Evolutionary conservation across 176 grass and related monocot species (phyloP).

Genomic region (Chrysopogon serrulatus): DNA sequence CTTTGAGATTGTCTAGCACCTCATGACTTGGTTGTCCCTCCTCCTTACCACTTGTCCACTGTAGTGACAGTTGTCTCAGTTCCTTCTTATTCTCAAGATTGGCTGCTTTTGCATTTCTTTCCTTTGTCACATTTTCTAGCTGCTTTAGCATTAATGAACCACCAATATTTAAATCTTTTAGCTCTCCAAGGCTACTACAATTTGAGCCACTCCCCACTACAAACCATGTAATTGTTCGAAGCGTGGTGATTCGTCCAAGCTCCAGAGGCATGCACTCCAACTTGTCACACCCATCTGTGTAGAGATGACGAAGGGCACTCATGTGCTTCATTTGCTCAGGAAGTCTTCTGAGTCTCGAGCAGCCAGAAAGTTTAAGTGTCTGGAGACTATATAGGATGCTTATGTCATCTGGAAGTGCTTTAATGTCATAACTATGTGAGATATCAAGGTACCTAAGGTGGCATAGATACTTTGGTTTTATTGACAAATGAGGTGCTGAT

Average conservation of each 20-base stretch:
- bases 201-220: background rate
- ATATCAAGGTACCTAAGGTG: conserved; percentile 19
- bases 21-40: background rate
- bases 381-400: background rate
- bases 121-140: background rate
- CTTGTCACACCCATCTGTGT: background rate
- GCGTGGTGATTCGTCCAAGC: background rate
- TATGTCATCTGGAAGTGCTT: background rate
- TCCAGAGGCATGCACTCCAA: background rate
- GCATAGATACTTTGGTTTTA: background rate
- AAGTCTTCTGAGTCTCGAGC: background rate
- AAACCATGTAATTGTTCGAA: background rate
- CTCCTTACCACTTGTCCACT: background rate
- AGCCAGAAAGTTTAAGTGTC: background rate
- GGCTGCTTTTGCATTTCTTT: background rate
- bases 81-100: background rate
- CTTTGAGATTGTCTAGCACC: background rate
- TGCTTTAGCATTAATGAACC: background rate
- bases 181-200: background rate
- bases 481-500: accelerated
- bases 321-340: background rate
- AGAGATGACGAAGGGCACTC: background rate
- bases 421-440: accelerated
- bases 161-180: background rate
- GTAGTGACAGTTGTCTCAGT: background rate